phyloP scores from a whole-genome alignment of 768 basidiomycete genomes.

The Lactifluus subvellereus region DNA sequence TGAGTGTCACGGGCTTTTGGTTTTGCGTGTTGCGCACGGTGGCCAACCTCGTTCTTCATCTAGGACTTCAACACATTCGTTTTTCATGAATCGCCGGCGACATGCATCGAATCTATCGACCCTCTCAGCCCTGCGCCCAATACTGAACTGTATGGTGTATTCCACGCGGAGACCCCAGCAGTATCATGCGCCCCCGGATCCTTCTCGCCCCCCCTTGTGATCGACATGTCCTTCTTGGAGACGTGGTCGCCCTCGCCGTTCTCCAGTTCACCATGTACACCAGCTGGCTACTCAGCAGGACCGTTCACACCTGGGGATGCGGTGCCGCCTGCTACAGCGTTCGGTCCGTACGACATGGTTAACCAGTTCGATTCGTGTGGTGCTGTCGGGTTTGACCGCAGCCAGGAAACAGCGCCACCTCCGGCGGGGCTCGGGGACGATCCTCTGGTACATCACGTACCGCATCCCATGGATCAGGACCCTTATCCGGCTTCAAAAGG shows the following conservation, averaged over 20 bases:
- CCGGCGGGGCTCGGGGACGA: background rate
- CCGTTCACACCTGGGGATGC: slow-evolving; percentile 14
- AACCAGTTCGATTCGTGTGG: slow-evolving; percentile 9
- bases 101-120: slow-evolving; percentile 23
- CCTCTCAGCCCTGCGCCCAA: slow-evolving; percentile 17
- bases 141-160: slow-evolving; percentile 1
- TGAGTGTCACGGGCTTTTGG: background rate
- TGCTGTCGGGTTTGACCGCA: background rate
- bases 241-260: slow-evolving; percentile 14
- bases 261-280: slow-evolving; percentile 20
- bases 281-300: slow-evolving; percentile 8
- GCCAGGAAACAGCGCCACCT: background rate
- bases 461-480: slow-evolving; percentile 4
- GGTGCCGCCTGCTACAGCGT: slow-evolving; percentile 4
- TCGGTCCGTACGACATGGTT: slow-evolving; percentile 10
- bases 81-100: slow-evolving; percentile 19
- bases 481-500: slow-evolving; percentile 2
- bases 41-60: background rate
- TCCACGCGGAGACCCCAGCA: slow-evolving; percentile 4
- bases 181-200: slow-evolving; percentile 4
- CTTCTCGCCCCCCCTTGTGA: slow-evolving; percentile 1
- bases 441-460: background rate
- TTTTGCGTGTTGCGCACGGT: background rate
- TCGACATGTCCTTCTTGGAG: slow-evolving; percentile 20
- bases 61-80: slow-evolving; percentile 25